A percentile compares a stretch with the other conserved stretches of the same genome.
These are phyloP conservation scores for Xylariaceae sp. DNA, from an alignment of 2,329 filamentous ascomycete genomes.

Conservation along the genomic window DNA sequence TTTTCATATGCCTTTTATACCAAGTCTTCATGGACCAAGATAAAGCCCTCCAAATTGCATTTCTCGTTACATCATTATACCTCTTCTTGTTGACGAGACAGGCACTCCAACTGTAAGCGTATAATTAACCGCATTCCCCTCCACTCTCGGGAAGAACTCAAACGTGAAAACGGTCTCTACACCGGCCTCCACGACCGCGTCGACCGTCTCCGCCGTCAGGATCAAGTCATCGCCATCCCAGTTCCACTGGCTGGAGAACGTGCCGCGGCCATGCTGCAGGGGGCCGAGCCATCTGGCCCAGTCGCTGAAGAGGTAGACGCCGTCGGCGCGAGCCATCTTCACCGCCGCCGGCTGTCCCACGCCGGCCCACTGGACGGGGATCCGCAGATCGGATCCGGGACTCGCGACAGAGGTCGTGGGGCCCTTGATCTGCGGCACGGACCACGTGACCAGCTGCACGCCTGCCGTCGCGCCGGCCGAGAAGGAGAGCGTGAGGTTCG, in stretches of 20 bases:
- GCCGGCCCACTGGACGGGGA: conserved; percentile 49
- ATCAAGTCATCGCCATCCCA: conserved; percentile 43
- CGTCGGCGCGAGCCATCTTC: conserved; percentile 43
- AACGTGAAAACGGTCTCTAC: conserved; percentile 44
- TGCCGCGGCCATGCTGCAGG: conserved; percentile 45
- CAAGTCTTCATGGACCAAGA: too few species aligned
- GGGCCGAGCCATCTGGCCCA: conserved; percentile 50
- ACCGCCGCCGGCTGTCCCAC: conserved; percentile 45
- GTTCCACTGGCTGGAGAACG: conserved; percentile 46
- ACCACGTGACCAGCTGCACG: conserved; percentile 49
- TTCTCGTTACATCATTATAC: not conserved
- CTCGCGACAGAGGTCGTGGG: conserved; percentile 22
- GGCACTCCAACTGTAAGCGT: conserved; percentile 31
- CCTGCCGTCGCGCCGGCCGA: conserved; percentile 42
- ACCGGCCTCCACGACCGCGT: conserved; percentile 40
- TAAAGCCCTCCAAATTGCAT: too few species aligned
- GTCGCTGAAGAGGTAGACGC: conserved; percentile 47
- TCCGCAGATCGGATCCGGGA: conserved; percentile 36
- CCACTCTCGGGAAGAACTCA: conserved; percentile 49
- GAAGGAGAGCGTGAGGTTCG: conserved; percentile 48
- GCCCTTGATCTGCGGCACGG: conserved; percentile 35
- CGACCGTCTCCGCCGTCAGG: conserved; percentile 39
- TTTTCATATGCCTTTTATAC: too few species aligned
- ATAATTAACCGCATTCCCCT: conserved; percentile 44
- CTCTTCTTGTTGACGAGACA: too few species aligned